These are phyloP conservation scores for Pseudohyphozyma bogoriensis DNA, from an alignment of 768 basidiomycete genomes.

Conservation along the genomic window DNA sequence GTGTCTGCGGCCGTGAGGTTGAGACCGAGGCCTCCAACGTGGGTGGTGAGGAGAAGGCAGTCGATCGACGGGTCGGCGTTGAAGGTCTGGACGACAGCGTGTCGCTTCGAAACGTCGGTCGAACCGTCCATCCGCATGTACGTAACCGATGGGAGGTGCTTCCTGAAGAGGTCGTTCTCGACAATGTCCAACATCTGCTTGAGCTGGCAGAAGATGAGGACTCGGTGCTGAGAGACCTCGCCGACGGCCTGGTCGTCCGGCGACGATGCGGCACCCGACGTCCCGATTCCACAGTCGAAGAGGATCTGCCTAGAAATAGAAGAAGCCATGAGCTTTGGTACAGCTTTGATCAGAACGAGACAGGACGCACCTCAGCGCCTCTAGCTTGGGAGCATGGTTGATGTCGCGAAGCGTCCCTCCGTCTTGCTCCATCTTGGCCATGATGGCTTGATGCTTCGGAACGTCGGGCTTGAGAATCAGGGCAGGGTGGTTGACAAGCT, in stretches of 20 bases:
- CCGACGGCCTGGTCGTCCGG: constrained; percentile 48
- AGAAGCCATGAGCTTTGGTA: constrained; percentile 2
- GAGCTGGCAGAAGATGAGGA: constrained; percentile 98
- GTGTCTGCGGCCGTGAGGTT: constrained; percentile 94
- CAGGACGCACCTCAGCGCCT: constrained; percentile 66
- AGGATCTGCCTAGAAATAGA: constrained; percentile 65
- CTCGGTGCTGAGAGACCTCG: constrained; percentile 86
- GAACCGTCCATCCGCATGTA: constrained; percentile 97
- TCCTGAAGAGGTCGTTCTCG: constrained; percentile 81
- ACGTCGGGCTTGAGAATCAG: constrained; percentile 65
- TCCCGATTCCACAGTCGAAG: constrained; percentile 86
- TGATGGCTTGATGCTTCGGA: constrained; percentile 51
- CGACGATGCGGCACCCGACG: constrained; percentile 36
- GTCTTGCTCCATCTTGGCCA: constrained; percentile 38
- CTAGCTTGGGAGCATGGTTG: constrained; percentile 83
- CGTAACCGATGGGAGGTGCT: constrained; percentile 85
- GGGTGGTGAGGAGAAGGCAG: constrained; percentile 86
- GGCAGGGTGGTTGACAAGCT: constrained; percentile 94
- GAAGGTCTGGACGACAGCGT: constrained; percentile 95
- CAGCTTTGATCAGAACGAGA: neutral
- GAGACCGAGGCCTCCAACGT: constrained; percentile 89
- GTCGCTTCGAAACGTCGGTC: constrained; percentile 85
- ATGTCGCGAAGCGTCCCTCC: constrained; percentile 54
- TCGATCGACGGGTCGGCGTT: constrained; percentile 96
- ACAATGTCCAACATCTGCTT: constrained; percentile 98